Evolutionary conservation across 306 rosid genomes (phyloP), one percentile per base, ranked within the genome.

Genomic region (Trifolium subterraneum): DNA sequence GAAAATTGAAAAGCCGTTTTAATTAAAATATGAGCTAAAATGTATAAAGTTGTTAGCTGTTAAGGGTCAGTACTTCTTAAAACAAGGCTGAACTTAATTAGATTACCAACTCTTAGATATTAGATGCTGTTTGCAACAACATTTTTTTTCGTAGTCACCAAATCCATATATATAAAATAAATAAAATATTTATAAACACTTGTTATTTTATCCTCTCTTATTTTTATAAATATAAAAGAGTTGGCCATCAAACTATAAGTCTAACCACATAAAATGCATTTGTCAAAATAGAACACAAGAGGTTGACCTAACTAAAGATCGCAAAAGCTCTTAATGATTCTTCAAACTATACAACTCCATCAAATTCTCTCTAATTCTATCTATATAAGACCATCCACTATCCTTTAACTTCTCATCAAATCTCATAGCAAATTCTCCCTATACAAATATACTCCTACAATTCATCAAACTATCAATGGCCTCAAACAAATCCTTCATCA

Each of bases 381-480:
- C 38, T 36, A 36, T 36, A 78, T 70, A 70, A 77, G 41, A 68
- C 23, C 54, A 56, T 41, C 9, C 29, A 59, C 22, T 13, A 59
- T 7, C 44, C 20, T 29, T 47, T 41, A 3, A 4, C 12, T 50
- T 70, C 23, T 70, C 81, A 22, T 11, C 13, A 47, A 36, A 36
- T 22, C 33, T 16, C 65, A 70, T 61, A 60, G 14, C 51, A 77
- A 27, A 18, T 13, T 13, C 20, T 14, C 55, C 55, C 66, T 39
- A 60, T 12, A 1, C 25, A 54, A 11, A 10, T 3, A n/a, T 5
- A 25, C 41, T 62, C 13, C 29, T 56, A 13, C 45, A 50, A 48
- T 8, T 62, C 42, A 62, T 54, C 16, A 69, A 68, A 10, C 33
- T 66, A 79, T 10, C 45, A 62, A 79, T 79, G 83, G 79, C 75